Conservation (phyloP, 1,284 basidiomycete species). For the Sporisorium sorghi region DNA sequence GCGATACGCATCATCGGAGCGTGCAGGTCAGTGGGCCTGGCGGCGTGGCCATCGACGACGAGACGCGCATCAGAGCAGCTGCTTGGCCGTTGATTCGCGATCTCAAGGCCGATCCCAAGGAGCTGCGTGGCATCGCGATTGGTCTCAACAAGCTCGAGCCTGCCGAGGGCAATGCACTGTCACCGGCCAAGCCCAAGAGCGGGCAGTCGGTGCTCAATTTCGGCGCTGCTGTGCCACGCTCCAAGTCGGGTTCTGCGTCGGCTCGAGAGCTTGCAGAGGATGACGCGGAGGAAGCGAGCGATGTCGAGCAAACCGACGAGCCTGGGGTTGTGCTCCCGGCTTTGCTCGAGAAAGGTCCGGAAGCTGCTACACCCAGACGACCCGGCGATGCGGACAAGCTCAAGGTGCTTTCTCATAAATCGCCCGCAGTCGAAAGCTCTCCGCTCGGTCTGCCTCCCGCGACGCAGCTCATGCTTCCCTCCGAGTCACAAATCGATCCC, state of each 20-base stretch:
- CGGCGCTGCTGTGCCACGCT: neutral
- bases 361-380: conserved; percentile 35
- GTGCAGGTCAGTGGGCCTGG: conserved; percentile 72
- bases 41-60: conserved; percentile 77
- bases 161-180: conserved; percentile 44
- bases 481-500: conserved; percentile 58
- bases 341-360: conserved; percentile 33
- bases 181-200: conserved; percentile 23
- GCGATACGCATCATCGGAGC: conserved; percentile 84
- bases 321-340: conserved; percentile 23
- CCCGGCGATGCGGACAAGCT: neutral
- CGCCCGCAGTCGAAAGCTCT: neutral
- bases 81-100: conserved; percentile 81
- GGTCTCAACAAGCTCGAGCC: conserved; percentile 85
- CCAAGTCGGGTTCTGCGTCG: neutral
- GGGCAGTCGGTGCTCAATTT: conserved; percentile 45
- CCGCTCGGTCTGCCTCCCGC: conserved; percentile 22
- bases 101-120: conserved; percentile 82
- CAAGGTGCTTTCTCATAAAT: neutral
- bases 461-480: conserved; percentile 56
- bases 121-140: conserved; percentile 91
- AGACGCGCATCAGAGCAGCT: conserved; percentile 78
- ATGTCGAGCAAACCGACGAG: conserved; percentile 30
- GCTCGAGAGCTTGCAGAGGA: neutral
- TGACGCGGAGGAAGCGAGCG: conserved; percentile 21